Evolutionary conservation across 257 asterid genomes (phyloP).

Genomic region (Solanum sparsipilum): DNA sequence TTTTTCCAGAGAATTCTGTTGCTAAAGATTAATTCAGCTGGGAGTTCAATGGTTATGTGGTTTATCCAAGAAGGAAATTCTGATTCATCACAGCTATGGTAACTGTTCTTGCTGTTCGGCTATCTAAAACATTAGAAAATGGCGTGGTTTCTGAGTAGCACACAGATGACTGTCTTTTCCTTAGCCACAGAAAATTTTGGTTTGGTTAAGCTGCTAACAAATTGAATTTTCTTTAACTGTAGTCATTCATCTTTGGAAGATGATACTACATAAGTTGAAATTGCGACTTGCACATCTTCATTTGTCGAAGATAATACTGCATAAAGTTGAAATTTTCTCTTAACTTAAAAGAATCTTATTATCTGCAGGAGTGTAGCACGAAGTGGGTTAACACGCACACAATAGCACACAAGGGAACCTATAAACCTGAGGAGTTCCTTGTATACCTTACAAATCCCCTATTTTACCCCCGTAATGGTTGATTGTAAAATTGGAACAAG

Average conservation of each 20-base stretch:
- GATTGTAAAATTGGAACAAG: conserved; percentile 57
- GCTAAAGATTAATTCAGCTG: not conserved
- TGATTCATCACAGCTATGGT: not conserved
- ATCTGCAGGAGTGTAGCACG: conserved; percentile 58
- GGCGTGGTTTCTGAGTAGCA: not conserved
- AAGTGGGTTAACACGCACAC: conserved; percentile 69
- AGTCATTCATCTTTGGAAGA: not conserved
- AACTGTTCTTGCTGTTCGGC: not conserved
- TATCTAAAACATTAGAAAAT: not conserved
- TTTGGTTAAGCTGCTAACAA: not conserved
- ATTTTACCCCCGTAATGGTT: conserved; percentile 21
- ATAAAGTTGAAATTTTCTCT: not conserved
- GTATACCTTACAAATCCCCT: conserved; percentile 17
- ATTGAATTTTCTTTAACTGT: not conserved
- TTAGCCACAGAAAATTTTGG: not conserved
- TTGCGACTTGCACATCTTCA: not conserved
- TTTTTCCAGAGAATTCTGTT: not conserved
- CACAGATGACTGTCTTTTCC: not conserved
- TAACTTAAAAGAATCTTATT: not conserved
- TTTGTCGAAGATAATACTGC: not conserved
- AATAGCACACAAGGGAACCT: conserved; percentile 27
- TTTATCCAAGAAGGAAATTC: not conserved
- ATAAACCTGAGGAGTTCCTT: conserved; percentile 19
- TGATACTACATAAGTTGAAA: not conserved
- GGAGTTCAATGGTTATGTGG: not conserved